Percentiles rank a stretch among this genome's conserved stretches.
These are phyloP conservation scores for Amniculicola lignicola DNA, from an alignment of 495 filamentous ascomycete species.

Conservation along the genomic window DNA sequence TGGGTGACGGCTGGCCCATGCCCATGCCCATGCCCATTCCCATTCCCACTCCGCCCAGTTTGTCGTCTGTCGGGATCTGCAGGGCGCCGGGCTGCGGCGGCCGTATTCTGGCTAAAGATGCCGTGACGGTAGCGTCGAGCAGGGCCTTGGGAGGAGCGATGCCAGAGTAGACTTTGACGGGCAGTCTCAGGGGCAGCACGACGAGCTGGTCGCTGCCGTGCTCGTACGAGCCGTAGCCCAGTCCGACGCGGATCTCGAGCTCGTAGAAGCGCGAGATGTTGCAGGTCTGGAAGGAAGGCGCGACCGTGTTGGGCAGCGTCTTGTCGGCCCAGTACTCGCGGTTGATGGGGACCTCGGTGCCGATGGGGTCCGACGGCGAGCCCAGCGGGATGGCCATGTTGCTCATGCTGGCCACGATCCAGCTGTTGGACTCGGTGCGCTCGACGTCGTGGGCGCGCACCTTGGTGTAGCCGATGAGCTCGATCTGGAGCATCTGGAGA, in stretches of 20 bases:
- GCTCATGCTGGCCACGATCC: conserved; percentile 64
- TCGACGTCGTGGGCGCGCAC: conserved; percentile 70
- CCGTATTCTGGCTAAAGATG: conserved; percentile 1
- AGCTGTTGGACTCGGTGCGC: conserved; percentile 62
- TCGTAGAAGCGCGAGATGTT: conserved; percentile 81
- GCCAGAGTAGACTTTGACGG: conserved; percentile 82
- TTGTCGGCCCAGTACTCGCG: conserved; percentile 63
- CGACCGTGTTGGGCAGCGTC: conserved; percentile 75
- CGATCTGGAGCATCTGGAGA: conserved; percentile 75
- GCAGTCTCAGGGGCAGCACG: conserved; percentile 72
- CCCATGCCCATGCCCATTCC: too few relatives aligned
- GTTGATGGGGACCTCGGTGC: conserved; percentile 66
- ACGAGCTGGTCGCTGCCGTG: conserved; percentile 54
- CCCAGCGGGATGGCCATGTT: conserved; percentile 65
- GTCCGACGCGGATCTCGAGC: conserved; percentile 73
- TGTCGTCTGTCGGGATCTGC: too few relatives aligned
- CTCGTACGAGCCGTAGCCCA: conserved; percentile 55
- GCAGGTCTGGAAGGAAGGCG: conserved; percentile 83
- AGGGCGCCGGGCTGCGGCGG: too few relatives aligned
- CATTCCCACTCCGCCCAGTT: too few relatives aligned
- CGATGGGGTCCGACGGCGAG: conserved; percentile 54
- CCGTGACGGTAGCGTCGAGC: conserved; percentile 59
- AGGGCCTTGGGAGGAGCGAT: conserved; percentile 77
- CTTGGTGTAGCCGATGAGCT: conserved; percentile 72
- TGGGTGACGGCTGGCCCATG: conserved; percentile 18